These are phyloP conservation scores for Blastobotrys aristatus DNA, from an alignment of 1,139 yeast species.

Conservation along the genomic window DNA sequence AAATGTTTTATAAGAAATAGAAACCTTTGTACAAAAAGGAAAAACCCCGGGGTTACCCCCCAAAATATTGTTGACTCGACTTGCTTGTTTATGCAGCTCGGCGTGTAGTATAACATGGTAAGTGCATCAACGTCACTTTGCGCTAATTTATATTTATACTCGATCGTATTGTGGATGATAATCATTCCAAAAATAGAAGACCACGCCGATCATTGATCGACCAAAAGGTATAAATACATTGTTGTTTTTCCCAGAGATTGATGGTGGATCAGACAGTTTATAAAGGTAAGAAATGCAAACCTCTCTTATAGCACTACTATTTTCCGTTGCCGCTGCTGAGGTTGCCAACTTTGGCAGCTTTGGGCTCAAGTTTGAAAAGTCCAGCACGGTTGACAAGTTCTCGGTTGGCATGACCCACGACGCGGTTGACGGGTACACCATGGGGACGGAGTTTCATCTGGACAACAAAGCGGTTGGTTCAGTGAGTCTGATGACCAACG, in stretches of 20 bases:
- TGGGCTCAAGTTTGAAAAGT: background rate
- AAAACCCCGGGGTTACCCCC: background rate
- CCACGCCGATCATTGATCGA: too few relatives aligned
- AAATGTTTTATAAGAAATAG: slow-evolving; percentile 4
- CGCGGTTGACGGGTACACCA: background rate
- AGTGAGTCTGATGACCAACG: background rate
- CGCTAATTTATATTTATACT: too few relatives aligned
- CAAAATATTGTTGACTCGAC: background rate
- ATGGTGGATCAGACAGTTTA: too few relatives aligned
- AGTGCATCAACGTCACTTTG: too few relatives aligned
- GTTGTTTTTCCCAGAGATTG: too few relatives aligned
- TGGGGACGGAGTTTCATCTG: background rate
- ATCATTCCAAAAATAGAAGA: too few relatives aligned
- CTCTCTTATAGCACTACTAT: background rate
- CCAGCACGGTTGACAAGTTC: background rate
- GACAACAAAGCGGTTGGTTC: background rate
- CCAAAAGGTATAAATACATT: too few relatives aligned
- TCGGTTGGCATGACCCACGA: background rate
- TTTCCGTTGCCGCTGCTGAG: background rate
- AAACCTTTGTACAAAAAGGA: background rate
- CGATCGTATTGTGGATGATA: too few relatives aligned
- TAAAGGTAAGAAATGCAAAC: too few relatives aligned
- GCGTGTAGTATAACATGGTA: too few relatives aligned
- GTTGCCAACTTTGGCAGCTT: background rate
- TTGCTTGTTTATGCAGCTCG: too few relatives aligned